These are phyloP conservation scores for Backusella luteola DNA, from an alignment of 192 early-diverging fungal species.

Conservation along the genomic window DNA sequence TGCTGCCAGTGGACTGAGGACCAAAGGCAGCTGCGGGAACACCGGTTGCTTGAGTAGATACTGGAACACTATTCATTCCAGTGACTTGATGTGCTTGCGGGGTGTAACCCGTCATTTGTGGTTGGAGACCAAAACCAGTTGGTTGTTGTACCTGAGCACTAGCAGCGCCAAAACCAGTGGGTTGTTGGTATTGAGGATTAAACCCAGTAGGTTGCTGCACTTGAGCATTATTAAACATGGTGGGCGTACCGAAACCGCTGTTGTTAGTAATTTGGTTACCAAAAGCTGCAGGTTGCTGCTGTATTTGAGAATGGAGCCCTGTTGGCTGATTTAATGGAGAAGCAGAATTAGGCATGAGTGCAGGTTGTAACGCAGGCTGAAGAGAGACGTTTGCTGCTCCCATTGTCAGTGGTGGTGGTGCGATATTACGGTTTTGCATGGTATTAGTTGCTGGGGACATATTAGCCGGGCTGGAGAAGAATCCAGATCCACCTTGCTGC, in stretches of 20 bases:
- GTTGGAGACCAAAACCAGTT: background rate
- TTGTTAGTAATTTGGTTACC: background rate
- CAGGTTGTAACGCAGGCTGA: constrained; percentile 1
- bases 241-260: background rate
- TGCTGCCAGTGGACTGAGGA: background rate
- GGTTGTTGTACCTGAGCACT: background rate
- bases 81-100: background rate
- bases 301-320: background rate
- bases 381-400: background rate
- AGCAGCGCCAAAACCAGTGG: background rate
- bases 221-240: background rate
- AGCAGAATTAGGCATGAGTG: background rate
- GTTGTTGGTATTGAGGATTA: constrained; percentile 3
- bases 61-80: background rate
- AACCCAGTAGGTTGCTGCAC: background rate
- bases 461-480: constrained; percentile 19
- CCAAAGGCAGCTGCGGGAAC: background rate
- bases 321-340: background rate
- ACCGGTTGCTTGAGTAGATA: constrained; percentile 3
- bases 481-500: constrained; percentile 4
- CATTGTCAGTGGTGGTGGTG: background rate
- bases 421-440: background rate
- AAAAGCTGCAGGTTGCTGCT: constrained; percentile 7
- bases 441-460: constrained; percentile 7
- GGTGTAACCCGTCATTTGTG: background rate